These are phyloP conservation scores for Cryptococcus sp. DNA, from an alignment of 1,284 basidiomycete genomes.

Conservation along the genomic window DNA sequence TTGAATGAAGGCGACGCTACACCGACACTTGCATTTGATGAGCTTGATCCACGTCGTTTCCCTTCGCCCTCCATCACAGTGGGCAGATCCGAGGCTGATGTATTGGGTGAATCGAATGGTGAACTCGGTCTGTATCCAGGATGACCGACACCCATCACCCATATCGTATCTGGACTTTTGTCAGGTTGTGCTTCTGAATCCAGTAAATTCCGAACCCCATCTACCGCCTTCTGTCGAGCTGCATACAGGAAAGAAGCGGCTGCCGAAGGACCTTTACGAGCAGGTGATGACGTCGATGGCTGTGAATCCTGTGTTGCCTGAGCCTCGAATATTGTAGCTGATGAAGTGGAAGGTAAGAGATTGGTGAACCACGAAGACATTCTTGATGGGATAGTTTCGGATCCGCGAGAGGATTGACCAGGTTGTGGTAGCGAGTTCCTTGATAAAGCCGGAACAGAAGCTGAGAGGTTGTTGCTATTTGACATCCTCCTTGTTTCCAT, in stretches of 20 bases:
- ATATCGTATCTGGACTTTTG: conserved; percentile 71
- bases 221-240: conserved; percentile 45
- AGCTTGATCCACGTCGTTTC: conserved; percentile 47
- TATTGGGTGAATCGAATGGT: conserved; percentile 14
- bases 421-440: conserved; percentile 29
- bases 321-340: conserved; percentile 10
- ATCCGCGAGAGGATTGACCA: conserved; percentile 6
- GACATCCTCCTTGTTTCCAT: conserved; percentile 19
- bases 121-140: conserved; percentile 49
- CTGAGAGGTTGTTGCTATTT: conserved; percentile 21
- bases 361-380: conserved; percentile 45
- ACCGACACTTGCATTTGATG: conserved; percentile 40
- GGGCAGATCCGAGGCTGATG: conserved; percentile 7
- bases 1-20: conserved; percentile 48
- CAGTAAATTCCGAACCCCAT: conserved; percentile 66
- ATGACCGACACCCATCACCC: conserved; percentile 76
- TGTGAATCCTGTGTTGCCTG: conserved; percentile 2
- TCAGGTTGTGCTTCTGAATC: conserved; percentile 75
- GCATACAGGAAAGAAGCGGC: conserved; percentile 41
- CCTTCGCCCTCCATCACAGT: conserved; percentile 5
- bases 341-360: conserved; percentile 31
- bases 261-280: conserved; percentile 32
- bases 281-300: conserved; percentile 27
- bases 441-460: conserved; percentile 30
- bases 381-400: conserved; percentile 23